Conservation (phyloP, 768 basidiomycete species). For the Tephrocybe rancida region DNA sequence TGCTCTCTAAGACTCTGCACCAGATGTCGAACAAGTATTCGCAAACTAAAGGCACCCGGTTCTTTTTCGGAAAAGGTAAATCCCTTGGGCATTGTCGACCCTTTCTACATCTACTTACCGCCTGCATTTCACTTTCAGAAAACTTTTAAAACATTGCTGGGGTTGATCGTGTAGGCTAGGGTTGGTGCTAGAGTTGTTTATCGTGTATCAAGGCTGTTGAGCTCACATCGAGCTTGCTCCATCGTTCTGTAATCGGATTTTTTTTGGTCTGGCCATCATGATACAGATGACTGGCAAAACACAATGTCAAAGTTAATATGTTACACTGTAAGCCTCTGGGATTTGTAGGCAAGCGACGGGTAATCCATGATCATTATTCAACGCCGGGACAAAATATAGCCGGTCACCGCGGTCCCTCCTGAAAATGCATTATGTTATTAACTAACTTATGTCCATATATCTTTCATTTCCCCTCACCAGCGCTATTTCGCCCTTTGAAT, state of each 20-base stretch:
- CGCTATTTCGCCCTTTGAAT: neutral
- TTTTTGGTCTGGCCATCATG: slow-evolving; percentile 6
- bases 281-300: neutral
- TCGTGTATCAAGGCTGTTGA: neutral
- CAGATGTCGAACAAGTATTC: slow-evolving; percentile 87
- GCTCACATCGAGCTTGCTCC: slow-evolving; percentile 12
- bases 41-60: slow-evolving; percentile 71
- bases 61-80: slow-evolving; percentile 90
- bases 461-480: neutral
- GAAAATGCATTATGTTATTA: slow-evolving; percentile 20
- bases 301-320: too few relatives aligned
- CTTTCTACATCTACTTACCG: neutral
- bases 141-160: slow-evolving; percentile 32
- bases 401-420: slow-evolving; percentile 1
- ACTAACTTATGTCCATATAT: slow-evolving; percentile 14
- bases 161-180: slow-evolving; percentile 1
- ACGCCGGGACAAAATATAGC: slow-evolving; percentile 8
- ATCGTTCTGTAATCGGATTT: neutral
- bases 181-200: neutral
- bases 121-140: slow-evolving; percentile 20
- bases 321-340: too few relatives aligned
- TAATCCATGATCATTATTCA: too few relatives aligned
- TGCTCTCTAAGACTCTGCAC: slow-evolving; percentile 72
- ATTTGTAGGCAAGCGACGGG: neutral
- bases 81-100: neutral